Percentiles rank a stretch among this genome's conserved stretches.
Evolutionary conservation across 192 early-diverging fungal genomes (phyloP).

Genomic region (Anaeromyces robustus): DNA sequence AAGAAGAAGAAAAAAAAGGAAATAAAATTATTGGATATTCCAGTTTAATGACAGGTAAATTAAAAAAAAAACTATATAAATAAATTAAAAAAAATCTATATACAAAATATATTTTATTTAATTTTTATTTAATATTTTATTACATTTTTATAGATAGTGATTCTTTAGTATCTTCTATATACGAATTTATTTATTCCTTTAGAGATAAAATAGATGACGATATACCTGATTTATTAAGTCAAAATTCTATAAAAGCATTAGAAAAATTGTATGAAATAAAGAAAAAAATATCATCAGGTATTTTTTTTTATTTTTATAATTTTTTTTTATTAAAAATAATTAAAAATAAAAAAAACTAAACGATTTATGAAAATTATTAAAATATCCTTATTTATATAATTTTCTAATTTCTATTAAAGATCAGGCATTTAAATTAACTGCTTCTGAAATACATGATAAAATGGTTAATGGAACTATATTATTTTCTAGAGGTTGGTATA

Average conservation of each 20-base stretch:
- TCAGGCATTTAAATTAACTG: neutral
- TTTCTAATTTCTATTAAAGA: neutral
- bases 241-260: neutral
- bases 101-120: too few species aligned
- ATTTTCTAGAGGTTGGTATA: neutral
- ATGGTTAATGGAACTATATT: neutral
- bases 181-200: neutral
- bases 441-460: neutral
- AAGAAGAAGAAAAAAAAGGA: neutral
- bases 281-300: neutral
- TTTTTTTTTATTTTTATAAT: too few species aligned
- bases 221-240: neutral
- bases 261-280: neutral
- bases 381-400: too few species aligned
- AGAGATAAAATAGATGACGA: neutral
- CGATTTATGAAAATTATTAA: too few species aligned
- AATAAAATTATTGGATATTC: neutral
- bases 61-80: neutral
- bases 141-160: neutral
- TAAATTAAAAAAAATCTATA: too few species aligned
- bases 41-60: neutral
- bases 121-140: too few species aligned
- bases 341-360: too few species aligned
- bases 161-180: neutral
- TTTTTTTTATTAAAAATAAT: too few species aligned